A percentile compares a stretch with the other conserved stretches of the same genome.
phyloP scores from a whole-genome alignment of 2,329 filamentous ascomycete species.

The Balansia obtecta region DNA sequence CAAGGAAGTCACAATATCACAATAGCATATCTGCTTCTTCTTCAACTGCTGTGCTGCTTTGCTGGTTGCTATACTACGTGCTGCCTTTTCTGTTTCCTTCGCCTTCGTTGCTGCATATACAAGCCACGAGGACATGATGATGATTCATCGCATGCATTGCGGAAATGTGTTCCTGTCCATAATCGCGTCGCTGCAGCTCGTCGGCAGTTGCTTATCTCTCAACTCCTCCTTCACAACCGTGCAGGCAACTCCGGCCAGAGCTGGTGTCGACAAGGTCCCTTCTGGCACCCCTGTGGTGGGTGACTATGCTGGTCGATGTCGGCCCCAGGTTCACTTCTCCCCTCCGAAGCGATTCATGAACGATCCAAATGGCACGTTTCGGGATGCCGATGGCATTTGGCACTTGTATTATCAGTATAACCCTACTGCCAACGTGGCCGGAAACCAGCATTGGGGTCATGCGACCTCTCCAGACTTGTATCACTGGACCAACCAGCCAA shows the following conservation, averaged over 20 bases:
- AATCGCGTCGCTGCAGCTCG: background rate
- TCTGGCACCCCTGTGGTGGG: slow-evolving; percentile 14
- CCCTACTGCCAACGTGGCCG: slow-evolving; percentile 29
- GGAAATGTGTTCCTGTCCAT: background rate
- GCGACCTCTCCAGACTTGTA: slow-evolving; percentile 50
- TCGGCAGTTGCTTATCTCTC: background rate
- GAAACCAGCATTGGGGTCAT: slow-evolving; percentile 56
- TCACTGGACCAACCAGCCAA: slow-evolving; percentile 51
- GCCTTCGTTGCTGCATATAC: background rate
- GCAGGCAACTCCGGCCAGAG: background rate
- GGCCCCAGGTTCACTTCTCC: slow-evolving; percentile 6
- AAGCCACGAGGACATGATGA: background rate
- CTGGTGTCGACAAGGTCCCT: slow-evolving; percentile 9
- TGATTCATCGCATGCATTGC: background rate
- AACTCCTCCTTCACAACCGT: background rate
- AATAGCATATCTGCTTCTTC: no score
- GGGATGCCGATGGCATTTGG: slow-evolving; percentile 42
- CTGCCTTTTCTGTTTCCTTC: background rate
- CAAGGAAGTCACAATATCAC: no score
- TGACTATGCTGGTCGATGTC: slow-evolving; percentile 10
- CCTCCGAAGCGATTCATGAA: slow-evolving; percentile 6
- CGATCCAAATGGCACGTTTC: slow-evolving; percentile 22
- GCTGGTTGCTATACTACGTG: background rate
- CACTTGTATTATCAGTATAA: slow-evolving; percentile 55
- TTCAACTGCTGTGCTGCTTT: background rate